These are phyloP conservation scores for Camellia japonica DNA, from an alignment of 148 eudicot species.

Conservation along the genomic window DNA sequence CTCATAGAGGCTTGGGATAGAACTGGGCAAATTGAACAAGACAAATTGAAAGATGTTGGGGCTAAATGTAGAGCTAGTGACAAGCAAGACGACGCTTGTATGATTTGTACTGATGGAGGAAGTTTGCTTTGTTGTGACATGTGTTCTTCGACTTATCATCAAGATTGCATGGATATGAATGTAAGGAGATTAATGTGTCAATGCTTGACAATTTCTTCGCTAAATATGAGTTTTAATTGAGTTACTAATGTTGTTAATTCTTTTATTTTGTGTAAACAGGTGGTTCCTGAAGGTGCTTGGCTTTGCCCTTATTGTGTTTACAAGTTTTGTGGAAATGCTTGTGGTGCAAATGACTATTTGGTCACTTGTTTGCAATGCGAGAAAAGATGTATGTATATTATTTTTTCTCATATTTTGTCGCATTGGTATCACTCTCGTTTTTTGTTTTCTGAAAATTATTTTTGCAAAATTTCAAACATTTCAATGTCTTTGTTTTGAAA, in stretches of 20 bases:
- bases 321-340: constrained; percentile 33
- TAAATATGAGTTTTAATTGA: background rate
- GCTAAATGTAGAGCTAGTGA: constrained; percentile 23
- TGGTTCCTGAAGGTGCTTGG: constrained; percentile 39
- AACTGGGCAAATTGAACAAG: constrained; percentile 14
- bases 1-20: constrained; percentile 39
- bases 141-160: constrained; percentile 59
- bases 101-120: constrained; percentile 76
- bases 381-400: constrained; percentile 42
- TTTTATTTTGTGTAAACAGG: constrained; percentile 29
- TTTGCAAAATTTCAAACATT: no score
- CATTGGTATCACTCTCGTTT: background rate
- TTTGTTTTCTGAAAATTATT: no score
- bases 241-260: background rate
- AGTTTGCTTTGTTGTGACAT: constrained; percentile 51
- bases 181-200: constrained; percentile 23
- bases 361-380: constrained; percentile 43
- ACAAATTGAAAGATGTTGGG: constrained; percentile 16
- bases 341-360: background rate
- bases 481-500: no score
- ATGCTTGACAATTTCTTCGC: background rate
- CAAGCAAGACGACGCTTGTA: constrained; percentile 50
- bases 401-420: background rate
- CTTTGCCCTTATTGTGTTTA: constrained; percentile 56
- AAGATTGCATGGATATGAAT: constrained; percentile 40